Base-by-base conservation (phyloP, 2,329 filamentous ascomycete genomes). In the Biscogniauxia sp. region DNA sequence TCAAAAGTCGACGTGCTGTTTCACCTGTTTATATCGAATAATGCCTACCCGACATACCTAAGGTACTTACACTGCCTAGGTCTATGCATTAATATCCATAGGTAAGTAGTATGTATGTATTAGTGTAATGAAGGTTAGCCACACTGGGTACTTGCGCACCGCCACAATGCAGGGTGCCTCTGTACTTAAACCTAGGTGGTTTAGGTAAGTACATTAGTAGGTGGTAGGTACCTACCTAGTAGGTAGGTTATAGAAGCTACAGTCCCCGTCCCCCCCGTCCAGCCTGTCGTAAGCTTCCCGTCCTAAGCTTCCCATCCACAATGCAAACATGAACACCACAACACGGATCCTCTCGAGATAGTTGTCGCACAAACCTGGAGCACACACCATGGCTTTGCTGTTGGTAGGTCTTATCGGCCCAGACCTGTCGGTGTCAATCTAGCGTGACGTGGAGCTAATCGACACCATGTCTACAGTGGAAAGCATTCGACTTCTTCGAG, bases 401-500 rank as follows among this genome's bases (percentile, higher is more conserved):
- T 59, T 74, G 68, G 72, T 72, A 63, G 62, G 70, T 58, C n/a
- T 9, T 54, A 61, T 55, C 13, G 17, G 11, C 20, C 26, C 4
- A 19, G 11, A 19, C 32, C 4, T 7, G 2, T 20, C 49, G 28
- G 20, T 8, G 5, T 5, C 4, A 13, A 20, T 15, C 20, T 17
- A 17, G 17, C 3, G 5, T n/a, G 25, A 19, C 25, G 13, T 54
- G 25, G n/a, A 23, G 56, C 66, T 70, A 62, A 70, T 57, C 9
- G n/a, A 20, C 54, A 5, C 17, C 9, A 25, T n/a, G n/a, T 19
- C 11, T 20, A 6, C 68, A 97, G 94, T 98, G 95, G 94, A 97
- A 97, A 90, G 89, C 90, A 69, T 99, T 99, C 82, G 93, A 96
- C 84, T 99, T 99, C 88, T 98, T 99, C 85, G 92, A 97, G 79